These are phyloP conservation scores for Kwoniella europaea DNA, from an alignment of 768 basidiomycete species.

Conservation along the genomic window DNA sequence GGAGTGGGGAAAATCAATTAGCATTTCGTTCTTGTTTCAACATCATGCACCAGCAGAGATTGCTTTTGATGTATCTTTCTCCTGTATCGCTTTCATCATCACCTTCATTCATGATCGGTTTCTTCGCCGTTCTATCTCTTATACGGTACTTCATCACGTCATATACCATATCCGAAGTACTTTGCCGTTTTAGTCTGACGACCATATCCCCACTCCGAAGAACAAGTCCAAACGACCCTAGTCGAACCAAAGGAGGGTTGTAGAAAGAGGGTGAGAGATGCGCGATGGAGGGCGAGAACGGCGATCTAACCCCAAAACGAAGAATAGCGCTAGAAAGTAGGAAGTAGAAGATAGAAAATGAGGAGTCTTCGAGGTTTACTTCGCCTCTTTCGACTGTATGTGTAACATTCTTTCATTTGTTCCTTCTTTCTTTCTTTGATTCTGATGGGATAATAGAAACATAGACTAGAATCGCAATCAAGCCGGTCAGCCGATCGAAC, in stretches of 20 bases:
- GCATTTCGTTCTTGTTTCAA: not conserved
- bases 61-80: not conserved
- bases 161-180: not conserved
- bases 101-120: not conserved
- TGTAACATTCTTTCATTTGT: not conserved
- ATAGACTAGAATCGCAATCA: not conserved
- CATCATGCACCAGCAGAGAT: not conserved
- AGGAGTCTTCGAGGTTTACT: not conserved
- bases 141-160: not conserved
- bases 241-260: not conserved
- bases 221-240: not conserved
- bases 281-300: not conserved
- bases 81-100: not conserved
- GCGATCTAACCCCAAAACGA: not conserved
- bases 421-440: not conserved
- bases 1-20: not conserved
- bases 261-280: not conserved
- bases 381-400: not conserved
- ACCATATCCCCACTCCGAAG: not conserved
- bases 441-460: not conserved
- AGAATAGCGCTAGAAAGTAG: not conserved
- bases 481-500: not conserved
- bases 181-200: not conserved
- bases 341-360: not conserved
- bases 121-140: not conserved